Conservation (phyloP, 2,329 filamentous ascomycete species). For the Botrytis aclada region DNA sequence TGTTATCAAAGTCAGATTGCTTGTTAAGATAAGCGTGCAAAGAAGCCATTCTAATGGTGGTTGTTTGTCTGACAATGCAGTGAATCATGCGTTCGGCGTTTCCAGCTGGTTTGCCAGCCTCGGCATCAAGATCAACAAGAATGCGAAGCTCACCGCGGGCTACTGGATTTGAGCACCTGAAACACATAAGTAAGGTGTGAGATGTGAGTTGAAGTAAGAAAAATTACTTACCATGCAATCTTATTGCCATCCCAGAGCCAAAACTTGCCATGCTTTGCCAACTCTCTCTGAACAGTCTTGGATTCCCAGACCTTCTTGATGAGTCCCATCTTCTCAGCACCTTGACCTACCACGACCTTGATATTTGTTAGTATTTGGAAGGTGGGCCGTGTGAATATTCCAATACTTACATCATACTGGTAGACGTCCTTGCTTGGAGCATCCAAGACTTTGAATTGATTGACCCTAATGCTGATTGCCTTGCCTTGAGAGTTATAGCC, state of each 20-base stretch:
- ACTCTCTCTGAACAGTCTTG: conserved; percentile 51
- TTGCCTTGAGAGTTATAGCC: conserved; percentile 58
- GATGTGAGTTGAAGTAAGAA: neutral
- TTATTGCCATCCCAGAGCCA: conserved; percentile 83
- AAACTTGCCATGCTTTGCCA: conserved; percentile 46
- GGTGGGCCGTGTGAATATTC: neutral
- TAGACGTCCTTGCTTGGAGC: conserved; percentile 63
- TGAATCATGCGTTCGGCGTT: conserved; percentile 45
- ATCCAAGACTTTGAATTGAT: conserved; percentile 67
- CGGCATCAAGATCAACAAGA: conserved; percentile 69
- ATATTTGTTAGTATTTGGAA: conserved; percentile 17
- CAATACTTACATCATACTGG: conserved; percentile 76
- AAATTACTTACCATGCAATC: conserved; percentile 69
- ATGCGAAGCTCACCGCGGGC: conserved; percentile 48
- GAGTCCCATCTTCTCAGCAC: conserved; percentile 59
- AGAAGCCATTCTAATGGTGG: conserved; percentile 63
- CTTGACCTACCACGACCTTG: conserved; percentile 64
- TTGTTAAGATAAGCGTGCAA: conserved; percentile 65
- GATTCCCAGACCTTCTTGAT: conserved; percentile 77
- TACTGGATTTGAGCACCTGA: conserved; percentile 39
- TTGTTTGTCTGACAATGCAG: conserved; percentile 62
- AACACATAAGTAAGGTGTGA: conserved; percentile 30
- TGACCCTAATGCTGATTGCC: conserved; percentile 56
- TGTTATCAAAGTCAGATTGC: conserved; percentile 57
- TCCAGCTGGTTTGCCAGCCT: conserved; percentile 42